Evolutionary conservation across 768 basidiomycete genomes (phyloP).

Genomic region (Podaxis pistillaris): DNA sequence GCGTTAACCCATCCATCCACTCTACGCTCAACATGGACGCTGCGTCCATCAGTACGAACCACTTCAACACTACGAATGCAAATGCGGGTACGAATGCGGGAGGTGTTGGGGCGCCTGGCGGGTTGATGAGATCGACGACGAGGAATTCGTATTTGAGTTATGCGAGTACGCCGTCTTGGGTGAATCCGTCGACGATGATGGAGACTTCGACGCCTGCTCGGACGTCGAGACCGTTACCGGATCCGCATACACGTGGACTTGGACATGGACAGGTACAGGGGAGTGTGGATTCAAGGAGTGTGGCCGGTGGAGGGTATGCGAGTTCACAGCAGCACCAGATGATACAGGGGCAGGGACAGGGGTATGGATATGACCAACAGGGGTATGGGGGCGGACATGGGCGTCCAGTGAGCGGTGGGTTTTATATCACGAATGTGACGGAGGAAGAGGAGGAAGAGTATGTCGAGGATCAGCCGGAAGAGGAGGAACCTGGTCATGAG

Average conservation of each 20-base stretch:
- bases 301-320: not conserved
- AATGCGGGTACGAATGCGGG: not conserved
- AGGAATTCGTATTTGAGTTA: constrained; percentile 14
- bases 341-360: not conserved
- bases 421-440: constrained; percentile 7
- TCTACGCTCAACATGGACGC: constrained; percentile 5
- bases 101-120: not conserved
- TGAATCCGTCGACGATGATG: constrained; percentile 13
- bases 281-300: not conserved
- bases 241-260: not conserved
- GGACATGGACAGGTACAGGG: not conserved
- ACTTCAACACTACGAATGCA: not conserved
- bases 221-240: constrained; percentile 8
- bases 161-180: constrained; percentile 12
- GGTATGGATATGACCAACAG: not conserved
- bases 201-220: constrained; percentile 11
- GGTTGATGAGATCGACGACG: not conserved
- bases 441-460: constrained; percentile 9
- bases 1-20: not conserved
- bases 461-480: not conserved
- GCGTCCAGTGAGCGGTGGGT: constrained; percentile 1
- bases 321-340: not conserved
- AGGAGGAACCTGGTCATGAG: not conserved
- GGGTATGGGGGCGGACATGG: not conserved
- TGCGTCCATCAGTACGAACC: not conserved